Evolutionary conservation across 495 filamentous ascomycete genomes (phyloP).

Genomic region (Amniculicola lignicola): DNA sequence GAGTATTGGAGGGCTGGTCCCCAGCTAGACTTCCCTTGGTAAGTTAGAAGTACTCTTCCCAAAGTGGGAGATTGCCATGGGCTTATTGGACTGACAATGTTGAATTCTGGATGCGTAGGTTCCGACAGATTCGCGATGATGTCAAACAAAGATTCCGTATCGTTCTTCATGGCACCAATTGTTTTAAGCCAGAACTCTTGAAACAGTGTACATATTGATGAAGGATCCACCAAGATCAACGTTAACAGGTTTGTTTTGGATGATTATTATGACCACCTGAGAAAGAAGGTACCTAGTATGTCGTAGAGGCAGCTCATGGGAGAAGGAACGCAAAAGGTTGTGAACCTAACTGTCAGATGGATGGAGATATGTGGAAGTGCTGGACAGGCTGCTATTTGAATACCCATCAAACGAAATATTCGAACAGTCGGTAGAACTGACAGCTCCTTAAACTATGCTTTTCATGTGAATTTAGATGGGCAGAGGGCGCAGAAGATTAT

Average conservation of each 20-base stretch:
- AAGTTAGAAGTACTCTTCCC: too few relatives aligned
- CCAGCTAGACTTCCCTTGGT: slow-evolving; percentile 69
- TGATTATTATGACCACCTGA: slow-evolving; percentile 27
- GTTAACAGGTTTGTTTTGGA: slow-evolving; percentile 37
- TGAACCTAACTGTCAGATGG: slow-evolving; percentile 26
- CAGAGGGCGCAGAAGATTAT: too few relatives aligned
- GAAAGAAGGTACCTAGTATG: slow-evolving; percentile 24
- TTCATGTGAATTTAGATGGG: too few relatives aligned
- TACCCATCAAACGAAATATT: too few relatives aligned
- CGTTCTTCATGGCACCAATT: not conserved
- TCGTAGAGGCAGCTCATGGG: slow-evolving; percentile 32
- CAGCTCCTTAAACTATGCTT: too few relatives aligned
- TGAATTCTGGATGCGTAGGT: too few relatives aligned
- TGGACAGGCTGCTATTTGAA: too few relatives aligned
- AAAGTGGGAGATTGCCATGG: too few relatives aligned
- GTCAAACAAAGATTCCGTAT: not conserved
- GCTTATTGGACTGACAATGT: too few relatives aligned
- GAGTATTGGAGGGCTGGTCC: slow-evolving; percentile 72
- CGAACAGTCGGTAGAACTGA: too few relatives aligned
- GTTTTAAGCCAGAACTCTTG: slow-evolving; percentile 9
- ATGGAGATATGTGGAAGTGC: slow-evolving; percentile 29
- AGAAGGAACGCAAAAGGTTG: slow-evolving; percentile 27
- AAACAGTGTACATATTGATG: slow-evolving; percentile 29
- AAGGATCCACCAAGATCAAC: slow-evolving; percentile 33
- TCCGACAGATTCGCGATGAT: not conserved